Evolutionary conservation across 2,329 filamentous ascomycete genomes (phyloP).

Genomic region (Colletotrichum destructivum): DNA sequence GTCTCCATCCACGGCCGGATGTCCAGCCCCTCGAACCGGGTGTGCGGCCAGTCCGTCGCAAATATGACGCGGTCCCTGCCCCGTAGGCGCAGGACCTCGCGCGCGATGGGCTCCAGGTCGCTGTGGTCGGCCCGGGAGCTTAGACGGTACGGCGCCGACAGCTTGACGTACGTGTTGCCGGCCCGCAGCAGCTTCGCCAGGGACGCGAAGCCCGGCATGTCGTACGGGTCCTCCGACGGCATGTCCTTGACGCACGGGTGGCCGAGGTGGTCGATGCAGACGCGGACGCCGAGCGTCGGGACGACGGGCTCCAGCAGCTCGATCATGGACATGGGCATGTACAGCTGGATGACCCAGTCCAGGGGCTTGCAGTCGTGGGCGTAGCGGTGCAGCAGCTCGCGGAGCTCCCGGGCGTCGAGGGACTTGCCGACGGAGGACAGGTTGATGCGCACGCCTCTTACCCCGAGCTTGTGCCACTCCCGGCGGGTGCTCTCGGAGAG

Average conservation of each 20-base stretch:
- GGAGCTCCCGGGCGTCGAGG: conserved; percentile 58
- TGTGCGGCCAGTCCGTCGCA: conserved; percentile 77
- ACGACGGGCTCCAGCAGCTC: conserved; percentile 64
- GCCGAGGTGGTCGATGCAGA: conserved; percentile 75
- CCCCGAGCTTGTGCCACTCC: conserved; percentile 70
- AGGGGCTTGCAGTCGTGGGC: conserved; percentile 65
- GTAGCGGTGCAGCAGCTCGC: conserved; percentile 59
- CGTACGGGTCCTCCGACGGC: conserved; percentile 56
- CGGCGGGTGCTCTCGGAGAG: conserved; percentile 54
- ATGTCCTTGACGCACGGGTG: conserved; percentile 57
- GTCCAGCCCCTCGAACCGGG: conserved; percentile 71
- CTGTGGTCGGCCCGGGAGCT: conserved; percentile 59
- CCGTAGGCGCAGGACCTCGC: conserved; percentile 63
- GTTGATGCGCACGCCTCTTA: conserved; percentile 73
- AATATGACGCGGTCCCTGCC: conserved; percentile 65
- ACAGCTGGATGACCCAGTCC: conserved; percentile 72
- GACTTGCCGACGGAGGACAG: conserved; percentile 66
- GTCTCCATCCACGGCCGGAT: conserved; percentile 68
- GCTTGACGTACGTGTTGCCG: conserved; percentile 69
- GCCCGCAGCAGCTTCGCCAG: conserved; percentile 62
- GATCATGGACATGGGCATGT: conserved; percentile 67
- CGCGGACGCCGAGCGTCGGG: conserved; percentile 62
- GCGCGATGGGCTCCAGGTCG: conserved; percentile 63
- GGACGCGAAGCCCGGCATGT: conserved; percentile 64
- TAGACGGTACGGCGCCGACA: conserved; percentile 72